A percentile compares a stretch with the other conserved stretches of the same genome.
phyloP scores from a whole-genome alignment of 176 grass and related monocot genomes.

The Tillandsia leiboldiana region DNA sequence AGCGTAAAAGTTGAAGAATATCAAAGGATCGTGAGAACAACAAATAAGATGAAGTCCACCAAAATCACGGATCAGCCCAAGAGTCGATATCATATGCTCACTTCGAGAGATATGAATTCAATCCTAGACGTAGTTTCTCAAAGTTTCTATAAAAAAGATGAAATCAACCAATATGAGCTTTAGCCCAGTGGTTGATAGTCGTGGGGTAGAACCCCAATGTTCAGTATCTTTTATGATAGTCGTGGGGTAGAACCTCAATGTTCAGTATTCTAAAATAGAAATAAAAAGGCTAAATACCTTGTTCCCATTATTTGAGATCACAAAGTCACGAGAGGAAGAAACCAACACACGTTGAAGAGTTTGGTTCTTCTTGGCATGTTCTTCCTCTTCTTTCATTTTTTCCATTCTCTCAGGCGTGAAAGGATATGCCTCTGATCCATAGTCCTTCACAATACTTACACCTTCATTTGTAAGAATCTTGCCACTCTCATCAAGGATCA shows the following conservation, averaged over 20 bases:
- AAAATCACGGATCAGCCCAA: no score
- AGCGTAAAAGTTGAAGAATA: not conserved
- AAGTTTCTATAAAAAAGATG: no score
- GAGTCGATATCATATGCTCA: no score
- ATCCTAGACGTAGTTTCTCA: no score
- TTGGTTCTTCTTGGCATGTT: constrained; percentile 21
- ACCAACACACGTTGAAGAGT: constrained; percentile 15
- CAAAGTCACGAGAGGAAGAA: constrained; percentile 15
- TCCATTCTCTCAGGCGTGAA: constrained; percentile 16
- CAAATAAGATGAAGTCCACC: not conserved
- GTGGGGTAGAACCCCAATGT: no score
- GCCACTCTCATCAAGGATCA: constrained; percentile 11
- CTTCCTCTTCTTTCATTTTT: constrained; percentile 12
- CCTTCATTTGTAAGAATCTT: constrained; percentile 10
- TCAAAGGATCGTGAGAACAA: not conserved
- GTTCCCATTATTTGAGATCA: constrained; percentile 19
- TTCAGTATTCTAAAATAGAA: no score
- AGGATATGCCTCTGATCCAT: constrained; percentile 17
- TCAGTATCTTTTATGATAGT: no score
- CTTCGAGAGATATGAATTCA: no score
- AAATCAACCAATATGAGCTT: no score
- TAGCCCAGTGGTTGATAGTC: no score
- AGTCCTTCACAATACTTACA: constrained; percentile 9
- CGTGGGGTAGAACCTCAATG: no score
- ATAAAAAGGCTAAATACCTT: not conserved